Evolutionary conservation across 2,329 filamentous ascomycete species (phyloP).

Genomic region (Juglanconis sp.): DNA sequence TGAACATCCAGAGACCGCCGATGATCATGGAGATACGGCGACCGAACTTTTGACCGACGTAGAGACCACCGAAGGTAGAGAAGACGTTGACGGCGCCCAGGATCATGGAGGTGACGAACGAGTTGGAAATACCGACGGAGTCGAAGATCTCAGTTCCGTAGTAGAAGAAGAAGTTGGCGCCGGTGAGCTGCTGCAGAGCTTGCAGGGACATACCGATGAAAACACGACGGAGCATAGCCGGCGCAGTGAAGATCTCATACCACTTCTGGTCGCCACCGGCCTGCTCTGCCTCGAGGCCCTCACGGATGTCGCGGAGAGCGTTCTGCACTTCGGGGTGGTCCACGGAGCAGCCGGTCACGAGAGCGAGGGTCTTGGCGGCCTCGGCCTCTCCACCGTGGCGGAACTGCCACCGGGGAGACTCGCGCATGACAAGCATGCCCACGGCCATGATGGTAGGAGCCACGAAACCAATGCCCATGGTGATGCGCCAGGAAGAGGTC

Average conservation of each 20-base stretch:
- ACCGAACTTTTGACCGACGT: conserved; percentile 64
- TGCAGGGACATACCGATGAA: conserved; percentile 62
- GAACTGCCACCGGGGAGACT: conserved; percentile 50
- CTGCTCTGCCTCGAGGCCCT: conserved; percentile 17
- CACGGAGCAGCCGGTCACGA: conserved; percentile 4
- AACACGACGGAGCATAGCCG: conserved; percentile 62
- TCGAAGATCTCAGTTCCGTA: conserved; percentile 67
- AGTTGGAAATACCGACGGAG: conserved; percentile 63
- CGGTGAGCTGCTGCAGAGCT: conserved; percentile 66
- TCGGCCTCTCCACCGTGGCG: conserved; percentile 15
- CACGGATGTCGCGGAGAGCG: conserved; percentile 17
- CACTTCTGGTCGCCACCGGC: conserved; percentile 18
- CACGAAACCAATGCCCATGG: conserved; percentile 54
- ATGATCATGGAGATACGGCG: conserved; percentile 65
- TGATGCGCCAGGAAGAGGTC: conserved; percentile 57
- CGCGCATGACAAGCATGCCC: conserved; percentile 52
- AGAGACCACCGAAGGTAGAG: conserved; percentile 65
- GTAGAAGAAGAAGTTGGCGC: conserved; percentile 49
- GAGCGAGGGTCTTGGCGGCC: conserved; percentile 16
- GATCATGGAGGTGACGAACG: conserved; percentile 66
- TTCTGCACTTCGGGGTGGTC: conserved; percentile 17
- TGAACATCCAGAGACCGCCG: conserved; percentile 65
- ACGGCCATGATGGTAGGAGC: conserved; percentile 51
- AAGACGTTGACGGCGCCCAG: conserved; percentile 65
- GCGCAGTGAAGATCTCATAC: conserved; percentile 26